These are phyloP conservation scores for Rhizopogon roseolus DNA, from an alignment of 768 basidiomycete species.

Conservation along the genomic window DNA sequence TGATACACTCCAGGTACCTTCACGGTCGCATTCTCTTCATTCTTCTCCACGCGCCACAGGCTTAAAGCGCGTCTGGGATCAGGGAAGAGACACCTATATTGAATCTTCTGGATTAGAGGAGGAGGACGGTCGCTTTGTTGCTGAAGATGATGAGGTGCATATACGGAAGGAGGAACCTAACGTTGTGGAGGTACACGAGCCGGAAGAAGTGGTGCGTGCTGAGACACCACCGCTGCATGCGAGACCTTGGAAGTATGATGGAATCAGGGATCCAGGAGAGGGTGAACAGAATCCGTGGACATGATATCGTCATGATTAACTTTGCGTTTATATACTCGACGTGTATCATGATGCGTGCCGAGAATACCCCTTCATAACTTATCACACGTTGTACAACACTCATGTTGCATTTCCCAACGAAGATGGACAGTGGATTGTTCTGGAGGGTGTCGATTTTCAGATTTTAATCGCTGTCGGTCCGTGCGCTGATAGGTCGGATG, in stretches of 20 bases:
- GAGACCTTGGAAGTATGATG: constrained; percentile 7
- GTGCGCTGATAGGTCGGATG: too few species aligned
- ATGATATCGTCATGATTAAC: background rate
- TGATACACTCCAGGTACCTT: constrained; percentile 12
- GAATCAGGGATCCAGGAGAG: constrained; percentile 8
- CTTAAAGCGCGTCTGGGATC: constrained; percentile 24
- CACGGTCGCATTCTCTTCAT: constrained; percentile 8
- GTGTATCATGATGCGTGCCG: background rate
- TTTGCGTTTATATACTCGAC: background rate
- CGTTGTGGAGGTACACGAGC: background rate
- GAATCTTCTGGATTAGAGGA: background rate
- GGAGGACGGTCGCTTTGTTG: constrained; percentile 1
- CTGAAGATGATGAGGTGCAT: background rate
- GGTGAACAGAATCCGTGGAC: constrained; percentile 23
- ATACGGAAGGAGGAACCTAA: background rate
- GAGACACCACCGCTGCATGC: constrained; percentile 18
- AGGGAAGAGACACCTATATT: background rate
- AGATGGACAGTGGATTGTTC: too few species aligned
- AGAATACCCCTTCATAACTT: background rate
- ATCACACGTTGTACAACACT: background rate
- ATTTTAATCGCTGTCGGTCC: too few species aligned
- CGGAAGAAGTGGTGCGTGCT: constrained; percentile 6
- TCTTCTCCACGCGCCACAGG: constrained; percentile 13
- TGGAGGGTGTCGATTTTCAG: too few species aligned
- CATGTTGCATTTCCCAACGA: background rate